Base-by-base conservation (phyloP, 1,139 yeast species). In the Suhomyces bribrorum region DNA sequence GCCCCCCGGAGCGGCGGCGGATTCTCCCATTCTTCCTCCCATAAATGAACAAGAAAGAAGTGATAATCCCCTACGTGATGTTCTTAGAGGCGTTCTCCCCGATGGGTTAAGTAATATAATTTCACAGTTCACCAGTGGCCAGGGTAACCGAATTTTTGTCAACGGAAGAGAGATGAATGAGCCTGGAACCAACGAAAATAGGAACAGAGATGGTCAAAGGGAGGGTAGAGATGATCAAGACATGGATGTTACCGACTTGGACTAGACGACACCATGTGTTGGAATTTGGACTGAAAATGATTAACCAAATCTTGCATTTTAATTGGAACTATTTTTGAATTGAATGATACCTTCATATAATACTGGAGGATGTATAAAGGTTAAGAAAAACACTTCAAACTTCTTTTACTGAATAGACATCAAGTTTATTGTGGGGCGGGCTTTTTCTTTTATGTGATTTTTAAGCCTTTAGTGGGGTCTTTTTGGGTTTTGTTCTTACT, bases 81-180 rank as follows among this genome's bases (percentile, higher is more conserved):
- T 34, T 25, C 26, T 43, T 22, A 33, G 45, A 36, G 36, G 46
- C 25, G 40, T 40, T 22, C 31, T 46, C 7, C 52, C 52, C 1
- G 51, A 46, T 9, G 46, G 51, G 1, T 33, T 48, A n/a, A 28
- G 44, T 12, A 46, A 36, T 18, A 43, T 46, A 14, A 40, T 47
- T n/a, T 36, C 47, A 6, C 51, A 46, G 16, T 34, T 48, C 25
- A 33, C 49, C 2, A 36, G 27, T n/a, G 50, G 49, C 5, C 36
- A 35, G 29, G 30, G 36, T 14, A 44, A 34, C 26, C 32, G 47
- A 16, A 42, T 45, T 4, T 45, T 37, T 27, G 45, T 50, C n/a
- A 39, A 44, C 35, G 47, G 45, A 8, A 47, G 39, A 30, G 43
- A 37, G 17, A 35, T 46, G 13, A 25, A 20, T 16, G 20, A 31